A percentile compares a stretch with the other conserved stretches of the same genome.
phyloP scores from a whole-genome alignment of 2,329 filamentous ascomycete species.

The Metarhizium humberi region DNA sequence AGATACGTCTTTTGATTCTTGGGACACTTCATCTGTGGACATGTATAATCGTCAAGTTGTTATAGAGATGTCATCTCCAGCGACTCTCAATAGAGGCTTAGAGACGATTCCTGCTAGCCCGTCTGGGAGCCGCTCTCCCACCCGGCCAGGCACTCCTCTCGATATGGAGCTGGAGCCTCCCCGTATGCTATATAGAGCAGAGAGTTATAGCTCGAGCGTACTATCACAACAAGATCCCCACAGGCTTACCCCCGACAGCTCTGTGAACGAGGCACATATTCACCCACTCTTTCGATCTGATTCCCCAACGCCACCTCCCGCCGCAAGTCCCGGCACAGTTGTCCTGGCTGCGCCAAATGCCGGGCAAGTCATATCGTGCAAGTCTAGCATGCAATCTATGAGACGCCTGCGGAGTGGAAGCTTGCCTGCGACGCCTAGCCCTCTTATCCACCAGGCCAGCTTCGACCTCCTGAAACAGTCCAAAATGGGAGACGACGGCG shows the following conservation, averaged over 20 bases:
- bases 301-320: conserved; percentile 56
- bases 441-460: conserved; percentile 40
- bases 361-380: conserved; percentile 52
- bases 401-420: conserved; percentile 48
- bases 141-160: conserved; percentile 46
- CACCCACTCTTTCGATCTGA: conserved; percentile 71
- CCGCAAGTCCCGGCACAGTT: conserved; percentile 58
- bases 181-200: conserved; percentile 32
- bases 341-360: conserved; percentile 62
- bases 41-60: conserved; percentile 50
- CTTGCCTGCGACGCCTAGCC: conserved; percentile 34
- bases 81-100: conserved; percentile 42
- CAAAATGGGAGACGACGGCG: background rate
- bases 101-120: conserved; percentile 65
- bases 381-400: conserved; percentile 39
- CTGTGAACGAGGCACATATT: conserved; percentile 55
- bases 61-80: conserved; percentile 36
- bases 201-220: conserved; percentile 40
- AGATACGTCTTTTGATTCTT: conserved; percentile 63
- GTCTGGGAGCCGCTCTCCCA: conserved; percentile 54
- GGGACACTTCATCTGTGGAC: conserved; percentile 64
- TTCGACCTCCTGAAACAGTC: conserved; percentile 24
- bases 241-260: conserved; percentile 13
- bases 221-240: conserved; percentile 19
- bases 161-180: conserved; percentile 33